A percentile compares a stretch with the other conserved stretches of the same genome.
Evolutionary conservation across 805 yeast genomes (phyloP).

Genomic region (Spathaspora sp.): DNA sequence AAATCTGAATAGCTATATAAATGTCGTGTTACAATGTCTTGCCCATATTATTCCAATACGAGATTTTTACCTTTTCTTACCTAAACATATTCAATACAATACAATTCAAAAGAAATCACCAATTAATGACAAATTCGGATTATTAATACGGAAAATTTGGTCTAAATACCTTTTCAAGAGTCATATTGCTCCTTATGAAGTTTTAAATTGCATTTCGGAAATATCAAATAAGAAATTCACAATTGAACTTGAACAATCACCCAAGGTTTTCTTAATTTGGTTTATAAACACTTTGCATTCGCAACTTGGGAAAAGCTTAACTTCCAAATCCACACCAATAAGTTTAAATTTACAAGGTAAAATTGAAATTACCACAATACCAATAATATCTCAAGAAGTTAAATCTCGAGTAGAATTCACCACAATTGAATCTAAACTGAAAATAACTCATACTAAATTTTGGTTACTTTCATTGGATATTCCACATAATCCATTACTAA

Average conservation of each 20-base stretch:
- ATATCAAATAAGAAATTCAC: constrained; percentile 37
- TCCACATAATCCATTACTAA: constrained; percentile 49
- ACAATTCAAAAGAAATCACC: constrained; percentile 11
- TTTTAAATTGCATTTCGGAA: constrained; percentile 47
- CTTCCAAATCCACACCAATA: constrained; percentile 13
- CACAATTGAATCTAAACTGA: constrained; percentile 7
- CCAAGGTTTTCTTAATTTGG: constrained; percentile 60
- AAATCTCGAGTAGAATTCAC: constrained; percentile 21
- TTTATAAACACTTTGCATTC: constrained; percentile 45
- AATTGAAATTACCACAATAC: constrained; percentile 25
- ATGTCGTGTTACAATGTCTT: constrained; percentile 53
- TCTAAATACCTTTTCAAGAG: constrained; percentile 52
- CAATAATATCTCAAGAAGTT: constrained; percentile 11
- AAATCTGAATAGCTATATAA: constrained; percentile 49
- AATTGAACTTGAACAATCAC: constrained; percentile 42
- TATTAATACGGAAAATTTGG: constrained; percentile 60
- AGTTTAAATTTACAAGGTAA: constrained; percentile 51
- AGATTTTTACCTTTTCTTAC: constrained; percentile 26
- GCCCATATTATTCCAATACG: constrained; percentile 53
- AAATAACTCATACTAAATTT: constrained; percentile 24
- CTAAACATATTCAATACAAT: constrained; percentile 17
- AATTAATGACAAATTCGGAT: constrained; percentile 42
- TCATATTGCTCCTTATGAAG: constrained; percentile 67
- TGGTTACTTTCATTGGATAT: constrained; percentile 57
- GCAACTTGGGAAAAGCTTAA: constrained; percentile 12